Percentiles rank a stretch among this genome's conserved stretches.
Evolutionary conservation across 2,329 filamentous ascomycete species (phyloP).

Genomic region (Aureobasidium leucospermi): DNA sequence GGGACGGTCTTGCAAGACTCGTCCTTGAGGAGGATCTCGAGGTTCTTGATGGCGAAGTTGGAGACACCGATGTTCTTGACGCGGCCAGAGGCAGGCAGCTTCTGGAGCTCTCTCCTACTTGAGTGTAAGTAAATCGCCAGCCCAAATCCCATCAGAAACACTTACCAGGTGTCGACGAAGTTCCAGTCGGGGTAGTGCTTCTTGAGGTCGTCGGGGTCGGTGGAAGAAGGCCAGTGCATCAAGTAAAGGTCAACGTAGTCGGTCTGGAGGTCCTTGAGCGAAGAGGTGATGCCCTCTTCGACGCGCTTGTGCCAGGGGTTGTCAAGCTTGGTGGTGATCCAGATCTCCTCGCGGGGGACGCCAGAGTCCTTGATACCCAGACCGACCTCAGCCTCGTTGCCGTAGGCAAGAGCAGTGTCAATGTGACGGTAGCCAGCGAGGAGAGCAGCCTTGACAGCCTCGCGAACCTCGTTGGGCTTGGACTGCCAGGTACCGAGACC

Average conservation of each 20-base stretch:
- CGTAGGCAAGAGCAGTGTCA: constrained; percentile 67
- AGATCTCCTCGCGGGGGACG: constrained; percentile 60
- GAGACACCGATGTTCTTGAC: constrained; percentile 58
- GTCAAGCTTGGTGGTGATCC: constrained; percentile 75
- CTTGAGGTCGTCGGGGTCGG: constrained; percentile 53
- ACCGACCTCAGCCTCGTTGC: constrained; percentile 70
- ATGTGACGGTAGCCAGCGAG: constrained; percentile 19
- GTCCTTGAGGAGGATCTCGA: constrained; percentile 64
- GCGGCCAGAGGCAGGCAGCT: constrained; percentile 57
- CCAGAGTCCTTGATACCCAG: constrained; percentile 60
- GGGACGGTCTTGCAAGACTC: constrained; percentile 49
- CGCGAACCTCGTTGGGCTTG: constrained; percentile 57
- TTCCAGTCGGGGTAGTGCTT: constrained; percentile 69
- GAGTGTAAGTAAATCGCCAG: neutral
- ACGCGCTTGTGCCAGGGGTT: constrained; percentile 71
- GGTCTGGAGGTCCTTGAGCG: constrained; percentile 52
- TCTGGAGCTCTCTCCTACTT: constrained; percentile 32
- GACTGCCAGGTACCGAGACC: constrained; percentile 78
- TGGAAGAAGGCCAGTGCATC: constrained; percentile 54
- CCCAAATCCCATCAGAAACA: neutral
- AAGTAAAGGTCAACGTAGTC: constrained; percentile 63
- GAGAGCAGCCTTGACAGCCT: constrained; percentile 57
- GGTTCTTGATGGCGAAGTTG: constrained; percentile 75
- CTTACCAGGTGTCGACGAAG: constrained; percentile 62
- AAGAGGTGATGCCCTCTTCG: constrained; percentile 52